Percentiles rank a stretch among this genome's conserved stretches.
Conservation (phyloP, 73 alveolate genomes). For the Urostyla sp. region DNA sequence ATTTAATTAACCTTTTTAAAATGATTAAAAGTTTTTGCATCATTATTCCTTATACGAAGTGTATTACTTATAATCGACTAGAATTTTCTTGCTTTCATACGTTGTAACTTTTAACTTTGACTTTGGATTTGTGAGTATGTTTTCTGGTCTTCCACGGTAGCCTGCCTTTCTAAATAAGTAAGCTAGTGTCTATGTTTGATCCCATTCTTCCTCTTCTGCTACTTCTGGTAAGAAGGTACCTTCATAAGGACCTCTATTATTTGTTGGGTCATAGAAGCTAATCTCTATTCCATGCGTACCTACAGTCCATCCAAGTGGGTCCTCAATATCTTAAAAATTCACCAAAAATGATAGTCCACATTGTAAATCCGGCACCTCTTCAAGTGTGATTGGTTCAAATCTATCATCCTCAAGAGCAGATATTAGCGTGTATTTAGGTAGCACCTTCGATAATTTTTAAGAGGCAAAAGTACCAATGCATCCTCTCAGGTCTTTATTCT, state of each 20-base stretch:
- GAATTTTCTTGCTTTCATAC: constrained; percentile 59
- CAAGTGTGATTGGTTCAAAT: constrained; percentile 81
- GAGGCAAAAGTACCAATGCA: constrained; percentile 93
- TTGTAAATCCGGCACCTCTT: constrained; percentile 78
- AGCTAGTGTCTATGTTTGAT: constrained; percentile 76
- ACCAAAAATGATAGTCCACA: constrained; percentile 86
- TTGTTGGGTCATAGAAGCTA: constrained; percentile 66
- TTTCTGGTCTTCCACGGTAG: constrained; percentile 66
- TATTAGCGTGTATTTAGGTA: constrained; percentile 78
- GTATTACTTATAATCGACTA: not conserved
- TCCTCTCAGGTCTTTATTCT: constrained; percentile 92
- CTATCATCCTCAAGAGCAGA: constrained; percentile 93
- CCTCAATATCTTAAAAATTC: constrained; percentile 79
- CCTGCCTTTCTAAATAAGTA: constrained; percentile 89
- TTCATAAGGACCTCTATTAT: constrained; percentile 68
- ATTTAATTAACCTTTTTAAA: not conserved
- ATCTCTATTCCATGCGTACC: constrained; percentile 96
- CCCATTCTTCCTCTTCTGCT: constrained; percentile 94
- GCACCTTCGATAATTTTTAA: constrained; percentile 70
- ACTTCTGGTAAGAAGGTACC: constrained; percentile 97
- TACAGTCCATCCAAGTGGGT: constrained; percentile 92
- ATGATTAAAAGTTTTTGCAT: not conserved
- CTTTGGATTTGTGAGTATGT: constrained; percentile 49
- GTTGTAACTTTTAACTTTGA: constrained; percentile 57
- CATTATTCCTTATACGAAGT: not conserved